phyloP scores from a whole-genome alignment of 306 rosid genomes.

The Abrus pulchellus region DNA sequence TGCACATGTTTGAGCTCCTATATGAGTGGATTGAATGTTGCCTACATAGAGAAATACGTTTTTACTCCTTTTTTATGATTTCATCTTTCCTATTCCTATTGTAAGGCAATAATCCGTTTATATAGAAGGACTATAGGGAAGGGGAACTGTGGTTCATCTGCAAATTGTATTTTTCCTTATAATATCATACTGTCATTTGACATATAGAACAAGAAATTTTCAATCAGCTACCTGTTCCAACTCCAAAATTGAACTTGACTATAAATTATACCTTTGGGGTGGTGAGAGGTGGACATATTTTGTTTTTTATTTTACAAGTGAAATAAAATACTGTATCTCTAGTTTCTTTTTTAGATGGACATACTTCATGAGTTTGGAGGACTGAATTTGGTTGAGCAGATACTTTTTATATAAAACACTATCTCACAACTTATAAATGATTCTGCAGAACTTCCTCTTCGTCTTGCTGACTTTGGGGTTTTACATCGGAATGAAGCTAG shows the following conservation, averaged over 20 bases:
- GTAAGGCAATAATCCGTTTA: background rate
- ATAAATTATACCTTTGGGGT: background rate
- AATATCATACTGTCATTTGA: slow-evolving; percentile 22
- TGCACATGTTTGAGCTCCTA: slow-evolving; percentile 14
- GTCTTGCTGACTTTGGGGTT: slow-evolving; percentile 97
- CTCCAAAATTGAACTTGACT: slow-evolving; percentile 16
- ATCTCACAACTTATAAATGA: slow-evolving; percentile 17
- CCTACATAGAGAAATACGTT: slow-evolving; percentile 5
- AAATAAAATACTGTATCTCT: background rate
- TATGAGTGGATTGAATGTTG: slow-evolving; percentile 12
- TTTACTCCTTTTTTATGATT: slow-evolving; percentile 1
- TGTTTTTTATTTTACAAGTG: background rate
- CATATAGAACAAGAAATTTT: slow-evolving; percentile 14
- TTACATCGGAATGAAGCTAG: slow-evolving; percentile 99
- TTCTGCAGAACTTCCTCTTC: slow-evolving; percentile 92
- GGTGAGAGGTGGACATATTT: slow-evolving; percentile 11
- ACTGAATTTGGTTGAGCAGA: background rate
- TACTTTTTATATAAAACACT: slow-evolving; percentile 13
- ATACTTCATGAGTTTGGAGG: slow-evolving; percentile 30
- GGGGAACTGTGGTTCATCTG: background rate
- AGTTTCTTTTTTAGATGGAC: slow-evolving; percentile 1
- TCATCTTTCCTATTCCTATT: slow-evolving; percentile 25
- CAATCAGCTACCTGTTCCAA: background rate
- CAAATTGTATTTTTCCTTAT: slow-evolving; percentile 4
- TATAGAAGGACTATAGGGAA: background rate